Evolutionary conservation across 345 rosid species (phyloP).

Genomic region (Hibiscus mutabilis): DNA sequence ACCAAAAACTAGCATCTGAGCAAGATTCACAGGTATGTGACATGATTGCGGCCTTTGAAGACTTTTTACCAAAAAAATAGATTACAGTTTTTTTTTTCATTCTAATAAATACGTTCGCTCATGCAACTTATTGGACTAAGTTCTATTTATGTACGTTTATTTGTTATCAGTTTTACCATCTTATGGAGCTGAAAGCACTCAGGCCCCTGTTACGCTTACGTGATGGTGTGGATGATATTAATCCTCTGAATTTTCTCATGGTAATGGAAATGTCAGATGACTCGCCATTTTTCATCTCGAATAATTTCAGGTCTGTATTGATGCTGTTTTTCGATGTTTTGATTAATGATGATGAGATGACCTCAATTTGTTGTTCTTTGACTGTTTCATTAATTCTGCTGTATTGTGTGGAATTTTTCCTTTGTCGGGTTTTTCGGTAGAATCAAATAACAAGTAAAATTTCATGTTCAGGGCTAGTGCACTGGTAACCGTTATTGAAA

Average conservation of each 20-base stretch:
- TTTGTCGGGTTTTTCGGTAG: slow-evolving; percentile 16
- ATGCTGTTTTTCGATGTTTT: background rate
- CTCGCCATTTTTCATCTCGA: slow-evolving; percentile 59
- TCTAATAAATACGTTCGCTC: background rate
- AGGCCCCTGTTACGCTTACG: slow-evolving; percentile 44
- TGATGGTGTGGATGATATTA: slow-evolving; percentile 35
- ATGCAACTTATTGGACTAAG: background rate
- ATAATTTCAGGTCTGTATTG: slow-evolving; percentile 59
- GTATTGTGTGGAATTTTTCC: background rate
- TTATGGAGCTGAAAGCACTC: slow-evolving; percentile 52
- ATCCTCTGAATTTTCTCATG: slow-evolving; percentile 56
- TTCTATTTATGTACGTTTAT: background rate
- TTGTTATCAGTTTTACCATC: slow-evolving; percentile 54
- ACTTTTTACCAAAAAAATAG: background rate
- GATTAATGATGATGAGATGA: background rate
- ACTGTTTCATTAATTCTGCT: background rate
- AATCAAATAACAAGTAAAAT: background rate
- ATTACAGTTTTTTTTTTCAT: background rate
- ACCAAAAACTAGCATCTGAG: slow-evolving; percentile 32
- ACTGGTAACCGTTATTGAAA: slow-evolving; percentile 53
- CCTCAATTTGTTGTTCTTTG: background rate
- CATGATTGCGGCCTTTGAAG: background rate
- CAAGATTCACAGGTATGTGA: slow-evolving; percentile 55
- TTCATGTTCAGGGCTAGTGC: slow-evolving; percentile 53
- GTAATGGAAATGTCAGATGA: slow-evolving; percentile 62